A percentile compares a stretch with the other conserved stretches of the same genome.
phyloP scores from a whole-genome alignment of 1,139 yeast species.

The Blastobotrys serpentis region DNA sequence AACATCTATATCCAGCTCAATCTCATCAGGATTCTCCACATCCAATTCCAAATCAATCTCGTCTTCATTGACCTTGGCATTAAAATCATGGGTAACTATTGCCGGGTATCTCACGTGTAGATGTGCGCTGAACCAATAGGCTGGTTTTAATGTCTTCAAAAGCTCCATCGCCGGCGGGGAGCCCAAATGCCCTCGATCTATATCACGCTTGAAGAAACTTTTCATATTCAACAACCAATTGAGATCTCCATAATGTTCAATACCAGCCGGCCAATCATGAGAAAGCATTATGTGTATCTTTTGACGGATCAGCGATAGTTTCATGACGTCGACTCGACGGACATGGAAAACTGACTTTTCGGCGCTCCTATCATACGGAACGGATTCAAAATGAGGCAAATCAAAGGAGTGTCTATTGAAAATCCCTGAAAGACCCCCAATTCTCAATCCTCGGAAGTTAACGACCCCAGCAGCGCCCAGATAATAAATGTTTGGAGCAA shows the following conservation, averaged over 20 bases:
- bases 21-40: constrained; percentile 19
- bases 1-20: constrained; percentile 23
- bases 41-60: constrained; percentile 41
- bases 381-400: constrained; percentile 41
- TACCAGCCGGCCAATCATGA: constrained; percentile 96
- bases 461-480: constrained; percentile 77
- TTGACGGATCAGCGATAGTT: constrained; percentile 45
- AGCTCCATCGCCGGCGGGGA: constrained; percentile 67
- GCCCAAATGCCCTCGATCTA: constrained; percentile 62
- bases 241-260: constrained; percentile 63
- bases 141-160: constrained; percentile 56
- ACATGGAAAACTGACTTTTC: constrained; percentile 72
- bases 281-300: constrained; percentile 57
- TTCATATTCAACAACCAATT: constrained; percentile 51
- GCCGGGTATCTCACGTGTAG: constrained; percentile 78
- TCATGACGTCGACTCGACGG: constrained; percentile 60
- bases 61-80: constrained; percentile 32
- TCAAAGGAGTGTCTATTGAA: constrained; percentile 53
- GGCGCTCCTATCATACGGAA: constrained; percentile 51
- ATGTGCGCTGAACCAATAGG: constrained; percentile 86
- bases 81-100: constrained; percentile 38
- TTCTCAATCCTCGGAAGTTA: constrained; percentile 69
- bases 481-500: constrained; percentile 86
- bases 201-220: constrained; percentile 67
- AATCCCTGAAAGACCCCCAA: constrained; percentile 85